These are phyloP conservation scores for Fusarium papillatum DNA, from an alignment of 2,329 filamentous ascomycete species.

Conservation along the genomic window DNA sequence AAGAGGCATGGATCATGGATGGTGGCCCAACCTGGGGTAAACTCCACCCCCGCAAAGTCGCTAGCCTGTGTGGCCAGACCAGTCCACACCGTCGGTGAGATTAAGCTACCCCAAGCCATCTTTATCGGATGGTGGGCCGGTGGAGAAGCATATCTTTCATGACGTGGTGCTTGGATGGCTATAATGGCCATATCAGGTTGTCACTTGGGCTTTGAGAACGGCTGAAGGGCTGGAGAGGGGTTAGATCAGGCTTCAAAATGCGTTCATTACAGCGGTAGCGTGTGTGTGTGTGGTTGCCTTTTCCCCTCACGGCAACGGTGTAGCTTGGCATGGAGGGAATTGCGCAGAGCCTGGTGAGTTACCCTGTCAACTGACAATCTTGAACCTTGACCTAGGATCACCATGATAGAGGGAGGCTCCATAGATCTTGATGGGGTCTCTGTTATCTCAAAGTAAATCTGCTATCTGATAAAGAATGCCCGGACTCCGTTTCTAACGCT, in stretches of 20 bases:
- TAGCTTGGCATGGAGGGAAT: neutral
- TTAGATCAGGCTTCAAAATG: neutral
- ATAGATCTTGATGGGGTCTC: neutral
- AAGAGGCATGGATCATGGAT: neutral
- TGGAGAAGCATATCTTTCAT: constrained; percentile 1
- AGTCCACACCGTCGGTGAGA: constrained; percentile 3
- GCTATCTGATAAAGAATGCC: neutral
- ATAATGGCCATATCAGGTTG: neutral
- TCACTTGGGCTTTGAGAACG: neutral
- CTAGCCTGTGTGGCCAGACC: constrained; percentile 4
- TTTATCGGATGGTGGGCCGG: constrained; percentile 5
- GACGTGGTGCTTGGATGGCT: neutral
- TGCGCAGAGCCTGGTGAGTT: neutral
- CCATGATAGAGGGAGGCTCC: neutral
- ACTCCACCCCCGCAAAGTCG: constrained; percentile 20
- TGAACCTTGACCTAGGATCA: neutral
- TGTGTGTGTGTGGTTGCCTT: neutral
- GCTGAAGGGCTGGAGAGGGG: neutral
- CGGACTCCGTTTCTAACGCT: neutral
- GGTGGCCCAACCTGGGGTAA: neutral
- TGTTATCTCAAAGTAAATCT: neutral
- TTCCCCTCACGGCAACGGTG: neutral
- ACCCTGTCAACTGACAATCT: neutral
- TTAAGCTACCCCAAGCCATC: neutral
- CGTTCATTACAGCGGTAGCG: neutral